Conservation (phyloP, 305 asterid species). For the Galium porrigens region DNA sequence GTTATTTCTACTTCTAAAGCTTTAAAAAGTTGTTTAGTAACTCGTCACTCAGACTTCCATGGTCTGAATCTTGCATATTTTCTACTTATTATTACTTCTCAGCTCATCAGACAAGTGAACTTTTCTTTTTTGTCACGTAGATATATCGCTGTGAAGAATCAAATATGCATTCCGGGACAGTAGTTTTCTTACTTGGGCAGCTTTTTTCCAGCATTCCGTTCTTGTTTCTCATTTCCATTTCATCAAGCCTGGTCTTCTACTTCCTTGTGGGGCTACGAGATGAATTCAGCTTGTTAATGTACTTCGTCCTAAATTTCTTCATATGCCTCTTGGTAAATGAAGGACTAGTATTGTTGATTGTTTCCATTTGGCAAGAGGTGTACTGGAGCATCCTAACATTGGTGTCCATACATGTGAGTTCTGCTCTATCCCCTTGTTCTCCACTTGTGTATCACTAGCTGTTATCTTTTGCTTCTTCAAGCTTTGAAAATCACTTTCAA, state of each 20-base stretch:
- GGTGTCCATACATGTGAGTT: conserved; percentile 65
- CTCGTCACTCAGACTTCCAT: background rate
- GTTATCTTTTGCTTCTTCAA: background rate
- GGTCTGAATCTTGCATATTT: background rate
- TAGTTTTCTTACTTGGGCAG: conserved; percentile 38
- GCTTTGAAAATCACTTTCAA: conserved; percentile 1
- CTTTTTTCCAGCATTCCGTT: conserved; percentile 73
- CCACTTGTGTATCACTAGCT: background rate
- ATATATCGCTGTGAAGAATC: conserved; percentile 29
- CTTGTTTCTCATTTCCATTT: conserved; percentile 79
- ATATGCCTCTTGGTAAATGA: conserved; percentile 80
- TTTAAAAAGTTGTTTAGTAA: background rate
- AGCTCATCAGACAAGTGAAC: background rate
- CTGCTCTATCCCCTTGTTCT: conserved; percentile 7
- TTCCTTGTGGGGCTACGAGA: conserved; percentile 73
- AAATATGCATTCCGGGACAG: conserved; percentile 51
- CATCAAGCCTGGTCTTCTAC: conserved; percentile 81
- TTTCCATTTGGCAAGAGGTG: conserved; percentile 50
- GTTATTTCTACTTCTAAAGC: background rate
- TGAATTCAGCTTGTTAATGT: conserved; percentile 78
- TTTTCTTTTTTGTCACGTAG: conserved; percentile 16
- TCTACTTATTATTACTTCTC: background rate
- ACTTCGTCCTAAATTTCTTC: conserved; percentile 70
- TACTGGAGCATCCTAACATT: conserved; percentile 65
- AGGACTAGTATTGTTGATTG: conserved; percentile 60